phyloP scores from a whole-genome alignment of 345 rosid species.

The Arabidopsis thaliana region TAIR10.1 NC_003070.9:18863001-18863500 shows the following conservation, averaged over 20 bases:
- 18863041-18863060: constrained; percentile 61
- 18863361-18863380: constrained; percentile 98
- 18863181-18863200: constrained; percentile 48
- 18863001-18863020: constrained; percentile 68
- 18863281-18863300: constrained; percentile 75
- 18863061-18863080: constrained; percentile 61
- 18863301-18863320: constrained; percentile 93
- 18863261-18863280: constrained; percentile 69
- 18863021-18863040: constrained; percentile 85
- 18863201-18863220: constrained; percentile 57
- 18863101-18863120: constrained; percentile 60
- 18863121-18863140: constrained; percentile 71
- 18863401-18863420: constrained; percentile 35
- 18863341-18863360: constrained; percentile 84
- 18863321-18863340: constrained; percentile 94
- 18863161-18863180: constrained; percentile 69
- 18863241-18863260: constrained; percentile 51
- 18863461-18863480: constrained; percentile 90
- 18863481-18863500: constrained; percentile 95
- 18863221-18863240: constrained; percentile 34
- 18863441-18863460: constrained; percentile 29
- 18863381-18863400: constrained; percentile 58
- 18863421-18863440: constrained; percentile 27
- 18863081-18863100: constrained; percentile 65
- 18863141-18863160: constrained; percentile 71